Percentiles rank a stretch among this genome's conserved stretches.
Evolutionary conservation across 2,329 filamentous ascomycete species (phyloP).

Genomic region (Cercospora janseana): DNA sequence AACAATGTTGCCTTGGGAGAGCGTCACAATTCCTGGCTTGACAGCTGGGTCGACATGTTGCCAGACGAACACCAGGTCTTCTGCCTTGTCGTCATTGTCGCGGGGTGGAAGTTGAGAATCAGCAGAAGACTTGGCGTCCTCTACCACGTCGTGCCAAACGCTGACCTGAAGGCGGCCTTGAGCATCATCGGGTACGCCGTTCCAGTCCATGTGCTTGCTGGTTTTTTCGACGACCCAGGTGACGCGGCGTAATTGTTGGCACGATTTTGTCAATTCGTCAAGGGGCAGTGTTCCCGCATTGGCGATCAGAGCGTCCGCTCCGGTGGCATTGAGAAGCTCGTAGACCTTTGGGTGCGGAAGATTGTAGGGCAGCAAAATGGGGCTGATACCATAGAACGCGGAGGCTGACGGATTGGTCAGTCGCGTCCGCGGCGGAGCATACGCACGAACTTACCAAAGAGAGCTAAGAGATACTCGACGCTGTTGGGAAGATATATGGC

Average conservation of each 20-base stretch:
- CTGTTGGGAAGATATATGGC: slow-evolving; percentile 93
- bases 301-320: slow-evolving; percentile 78
- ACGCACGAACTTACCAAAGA: slow-evolving; percentile 62
- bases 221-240: slow-evolving; percentile 93
- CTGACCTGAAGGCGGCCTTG: slow-evolving; percentile 73
- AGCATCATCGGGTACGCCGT: slow-evolving; percentile 75
- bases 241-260: slow-evolving; percentile 70
- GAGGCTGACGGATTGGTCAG: slow-evolving; percentile 56
- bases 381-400: slow-evolving; percentile 82
- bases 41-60: slow-evolving; percentile 50
- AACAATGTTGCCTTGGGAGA: slow-evolving; percentile 81
- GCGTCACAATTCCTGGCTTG: slow-evolving; percentile 71
- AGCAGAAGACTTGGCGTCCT: slow-evolving; percentile 61
- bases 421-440: background rate
- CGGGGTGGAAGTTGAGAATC: slow-evolving; percentile 64
- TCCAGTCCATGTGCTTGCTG: slow-evolving; percentile 93
- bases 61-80: slow-evolving; percentile 64
- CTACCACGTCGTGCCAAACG: slow-evolving; percentile 90
- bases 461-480: slow-evolving; percentile 74
- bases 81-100: slow-evolving; percentile 53
- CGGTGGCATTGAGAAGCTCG: slow-evolving; percentile 68
- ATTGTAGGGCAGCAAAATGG: slow-evolving; percentile 82
- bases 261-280: slow-evolving; percentile 66
- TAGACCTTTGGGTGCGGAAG: slow-evolving; percentile 67
- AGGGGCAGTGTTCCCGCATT: slow-evolving; percentile 85